phyloP scores from a whole-genome alignment of 73 alveolate species.

The Paramecium primaurelia region DNA sequence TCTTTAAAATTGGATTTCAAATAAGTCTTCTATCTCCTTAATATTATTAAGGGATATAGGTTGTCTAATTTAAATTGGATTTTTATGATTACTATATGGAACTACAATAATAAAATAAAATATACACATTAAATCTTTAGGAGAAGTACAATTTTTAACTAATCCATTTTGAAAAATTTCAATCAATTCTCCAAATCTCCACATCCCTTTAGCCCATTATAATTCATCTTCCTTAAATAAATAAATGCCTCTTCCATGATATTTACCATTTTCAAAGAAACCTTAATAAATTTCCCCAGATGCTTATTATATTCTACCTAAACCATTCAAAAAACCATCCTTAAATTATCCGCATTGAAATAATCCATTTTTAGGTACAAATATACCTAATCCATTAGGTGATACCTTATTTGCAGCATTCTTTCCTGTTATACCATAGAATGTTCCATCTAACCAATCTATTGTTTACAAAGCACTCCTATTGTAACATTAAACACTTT shows the following conservation, averaged over 20 bases:
- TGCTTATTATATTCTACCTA: background rate
- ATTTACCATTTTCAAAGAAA: background rate
- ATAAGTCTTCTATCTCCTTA: constrained; percentile 23
- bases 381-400: constrained; percentile 17
- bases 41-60: background rate
- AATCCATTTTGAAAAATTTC: background rate
- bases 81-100: background rate
- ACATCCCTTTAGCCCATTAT: constrained; percentile 7
- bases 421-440: background rate
- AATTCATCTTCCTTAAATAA: constrained; percentile 6
- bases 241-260: constrained; percentile 21
- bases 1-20: background rate
- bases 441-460: background rate
- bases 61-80: background rate
- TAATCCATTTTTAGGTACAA: background rate
- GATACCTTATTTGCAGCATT: background rate
- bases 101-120: background rate
- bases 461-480: background rate
- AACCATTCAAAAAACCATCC: background rate
- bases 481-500: background rate
- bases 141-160: background rate
- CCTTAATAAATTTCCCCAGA: constrained; percentile 34
- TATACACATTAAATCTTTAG: constrained; percentile 29
- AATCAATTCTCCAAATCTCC: constrained; percentile 38
- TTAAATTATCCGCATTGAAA: constrained; percentile 1